Percentiles rank a stretch among this genome's conserved stretches.
phyloP scores from a whole-genome alignment of 345 rosid genomes.

The Erysimum cheiranthoides region DNA sequence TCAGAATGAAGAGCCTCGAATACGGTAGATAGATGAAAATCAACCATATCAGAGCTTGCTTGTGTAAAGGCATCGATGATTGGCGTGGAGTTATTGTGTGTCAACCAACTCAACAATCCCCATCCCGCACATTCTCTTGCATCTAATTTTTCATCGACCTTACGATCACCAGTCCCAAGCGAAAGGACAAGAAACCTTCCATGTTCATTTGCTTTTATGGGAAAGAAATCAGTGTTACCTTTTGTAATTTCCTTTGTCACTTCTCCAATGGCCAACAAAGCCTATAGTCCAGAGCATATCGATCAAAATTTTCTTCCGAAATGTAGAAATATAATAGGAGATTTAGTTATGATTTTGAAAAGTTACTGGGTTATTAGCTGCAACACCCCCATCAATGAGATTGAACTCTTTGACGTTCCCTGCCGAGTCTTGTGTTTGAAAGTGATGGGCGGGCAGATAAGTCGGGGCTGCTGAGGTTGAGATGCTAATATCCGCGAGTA shows the following conservation, averaged over 20 bases:
- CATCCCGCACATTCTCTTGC: conserved; percentile 59
- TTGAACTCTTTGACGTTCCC: conserved; percentile 51
- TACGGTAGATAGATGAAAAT: conserved; percentile 52
- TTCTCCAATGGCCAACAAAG: conserved; percentile 53
- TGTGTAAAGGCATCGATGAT: conserved; percentile 56
- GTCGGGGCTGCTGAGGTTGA: conserved; percentile 79
- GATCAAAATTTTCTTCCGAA: not conserved
- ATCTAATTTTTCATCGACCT: conserved; percentile 39
- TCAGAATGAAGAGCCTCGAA: conserved; percentile 53
- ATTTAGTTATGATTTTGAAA: no score
- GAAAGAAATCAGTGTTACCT: conserved; percentile 46
- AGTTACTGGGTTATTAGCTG: conserved; percentile 66
- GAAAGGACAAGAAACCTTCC: conserved; percentile 55
- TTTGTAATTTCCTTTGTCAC: conserved; percentile 51
- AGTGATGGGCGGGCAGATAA: conserved; percentile 62
- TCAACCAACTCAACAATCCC: conserved; percentile 68
- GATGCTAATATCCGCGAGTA: conserved; percentile 63
- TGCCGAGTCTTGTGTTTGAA: conserved; percentile 43
- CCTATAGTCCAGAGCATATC: conserved; percentile 33
- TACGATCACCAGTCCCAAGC: conserved; percentile 55
- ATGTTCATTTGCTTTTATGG: conserved; percentile 49
- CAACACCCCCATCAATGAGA: conserved; percentile 74
- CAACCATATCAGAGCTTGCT: conserved; percentile 66
- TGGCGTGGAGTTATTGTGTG: conserved; percentile 49
- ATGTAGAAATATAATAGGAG: not conserved